A percentile compares a stretch with the other conserved stretches of the same genome.
These are phyloP conservation scores for Picea abies DNA, from an alignment of 83 land plant genomes.

Conservation along the genomic window DNA sequence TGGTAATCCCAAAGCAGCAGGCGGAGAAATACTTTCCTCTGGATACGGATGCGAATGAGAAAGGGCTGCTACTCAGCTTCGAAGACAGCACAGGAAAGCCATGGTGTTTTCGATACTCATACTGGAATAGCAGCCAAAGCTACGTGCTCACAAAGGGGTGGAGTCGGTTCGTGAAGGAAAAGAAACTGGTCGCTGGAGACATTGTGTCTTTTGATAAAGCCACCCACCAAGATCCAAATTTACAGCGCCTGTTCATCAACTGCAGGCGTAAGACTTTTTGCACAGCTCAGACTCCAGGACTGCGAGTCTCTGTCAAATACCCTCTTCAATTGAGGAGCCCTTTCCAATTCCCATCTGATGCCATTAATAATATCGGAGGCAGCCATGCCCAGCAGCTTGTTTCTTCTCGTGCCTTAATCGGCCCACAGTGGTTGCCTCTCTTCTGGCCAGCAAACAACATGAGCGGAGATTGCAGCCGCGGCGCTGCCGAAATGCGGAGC, in stretches of 20 bases:
- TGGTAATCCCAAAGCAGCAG: slow-evolving; percentile 40
- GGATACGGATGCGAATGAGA: slow-evolving; percentile 15
- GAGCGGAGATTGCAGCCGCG: too few species aligned
- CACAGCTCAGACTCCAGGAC: too few species aligned
- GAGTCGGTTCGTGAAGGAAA: slow-evolving; percentile 49
- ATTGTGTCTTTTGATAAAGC: slow-evolving; percentile 32
- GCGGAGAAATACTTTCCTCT: slow-evolving; percentile 44
- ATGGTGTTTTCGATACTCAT: slow-evolving; percentile 35
- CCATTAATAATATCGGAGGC: too few species aligned
- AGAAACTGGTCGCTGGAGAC: slow-evolving; percentile 45
- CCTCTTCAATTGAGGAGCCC: too few species aligned
- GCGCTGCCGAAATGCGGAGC: too few species aligned
- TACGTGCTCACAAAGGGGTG: slow-evolving; percentile 48
- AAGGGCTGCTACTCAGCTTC: slow-evolving; percentile 28
- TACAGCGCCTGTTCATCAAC: background rate
- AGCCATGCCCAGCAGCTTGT: too few species aligned
- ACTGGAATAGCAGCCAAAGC: slow-evolving; percentile 47
- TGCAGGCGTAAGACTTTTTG: background rate
- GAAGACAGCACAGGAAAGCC: slow-evolving; percentile 26
- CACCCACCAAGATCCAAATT: slow-evolving; percentile 12
- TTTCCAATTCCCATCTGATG: too few species aligned
- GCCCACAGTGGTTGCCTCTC: too few species aligned
- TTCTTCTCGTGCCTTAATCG: too few species aligned
- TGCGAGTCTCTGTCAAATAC: too few species aligned
- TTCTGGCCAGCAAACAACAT: too few species aligned